These are phyloP conservation scores for Coemansia sp. DNA, from an alignment of 192 early-diverging fungal species.

Conservation along the genomic window DNA sequence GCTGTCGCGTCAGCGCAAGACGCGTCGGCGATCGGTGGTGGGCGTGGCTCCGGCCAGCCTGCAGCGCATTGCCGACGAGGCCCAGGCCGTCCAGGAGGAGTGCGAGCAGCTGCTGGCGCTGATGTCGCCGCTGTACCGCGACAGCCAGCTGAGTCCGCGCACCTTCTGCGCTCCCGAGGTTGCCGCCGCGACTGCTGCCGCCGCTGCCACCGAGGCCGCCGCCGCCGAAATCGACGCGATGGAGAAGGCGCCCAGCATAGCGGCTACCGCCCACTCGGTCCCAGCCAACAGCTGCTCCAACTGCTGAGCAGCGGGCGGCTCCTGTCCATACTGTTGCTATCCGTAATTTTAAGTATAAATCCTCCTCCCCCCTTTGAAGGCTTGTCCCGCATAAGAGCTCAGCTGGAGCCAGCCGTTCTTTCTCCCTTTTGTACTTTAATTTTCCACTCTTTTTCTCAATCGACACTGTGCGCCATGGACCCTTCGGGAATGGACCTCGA, in stretches of 20 bases:
- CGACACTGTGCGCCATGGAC: slow-evolving; percentile 6
- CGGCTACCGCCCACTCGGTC: slow-evolving; percentile 4
- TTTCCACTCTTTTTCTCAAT: neutral
- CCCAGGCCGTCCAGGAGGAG: slow-evolving; percentile 29
- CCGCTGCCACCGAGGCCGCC: neutral
- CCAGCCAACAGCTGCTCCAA: slow-evolving; percentile 29
- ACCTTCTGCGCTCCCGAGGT: slow-evolving; percentile 13
- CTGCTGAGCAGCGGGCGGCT: slow-evolving; percentile 1
- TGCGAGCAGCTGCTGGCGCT: slow-evolving; percentile 42
- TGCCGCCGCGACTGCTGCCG: neutral
- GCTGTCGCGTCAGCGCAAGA: slow-evolving; percentile 37
- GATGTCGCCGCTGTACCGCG: slow-evolving; percentile 49
- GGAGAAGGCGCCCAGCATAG: slow-evolving; percentile 16
- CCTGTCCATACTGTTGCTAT: neutral
- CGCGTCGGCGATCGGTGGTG: slow-evolving; percentile 47
- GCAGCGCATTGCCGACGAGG: slow-evolving; percentile 48
- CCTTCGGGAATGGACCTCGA: slow-evolving; percentile 37
- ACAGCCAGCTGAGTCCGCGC: slow-evolving; percentile 23
- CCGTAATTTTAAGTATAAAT: slow-evolving; percentile 1
- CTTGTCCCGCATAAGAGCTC: neutral
- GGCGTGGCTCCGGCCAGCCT: slow-evolving; percentile 46
- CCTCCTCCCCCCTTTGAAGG: neutral
- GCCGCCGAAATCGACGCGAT: neutral
- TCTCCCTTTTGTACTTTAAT: neutral
- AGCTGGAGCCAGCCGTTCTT: too few relatives aligned